Evolutionary conservation across 306 rosid species (phyloP).

Genomic region (Dalbergia cultrata): DNA sequence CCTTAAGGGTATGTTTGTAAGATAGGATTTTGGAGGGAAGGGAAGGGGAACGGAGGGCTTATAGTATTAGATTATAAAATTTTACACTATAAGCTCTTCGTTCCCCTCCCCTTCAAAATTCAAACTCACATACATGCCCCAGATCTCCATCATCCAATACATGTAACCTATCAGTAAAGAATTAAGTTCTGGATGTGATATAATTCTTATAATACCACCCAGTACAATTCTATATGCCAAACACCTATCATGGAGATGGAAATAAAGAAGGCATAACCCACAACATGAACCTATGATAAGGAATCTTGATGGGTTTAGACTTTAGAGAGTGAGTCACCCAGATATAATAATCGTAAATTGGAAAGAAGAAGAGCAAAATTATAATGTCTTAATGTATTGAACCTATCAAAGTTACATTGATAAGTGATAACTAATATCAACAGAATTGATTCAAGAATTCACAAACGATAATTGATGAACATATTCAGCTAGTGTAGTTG

Average conservation of each 20-base stretch:
- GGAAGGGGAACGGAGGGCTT: too few relatives aligned
- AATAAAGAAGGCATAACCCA: constrained; percentile 32
- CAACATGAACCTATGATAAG: constrained; percentile 11
- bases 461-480: not conserved
- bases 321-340: not conserved
- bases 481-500: not conserved
- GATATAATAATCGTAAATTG: not conserved
- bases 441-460: not conserved
- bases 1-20: not conserved
- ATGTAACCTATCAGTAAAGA: constrained; percentile 3
- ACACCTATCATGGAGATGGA: constrained; percentile 4
- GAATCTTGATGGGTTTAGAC: constrained; percentile 16
- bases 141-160: constrained; percentile 2
- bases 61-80: too few relatives aligned
- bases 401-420: constrained; percentile 30
- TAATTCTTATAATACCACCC: not conserved
- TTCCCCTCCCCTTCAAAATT: too few relatives aligned
- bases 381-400: constrained; percentile 4
- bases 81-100: too few relatives aligned
- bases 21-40: too few relatives aligned
- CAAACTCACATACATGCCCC: too few relatives aligned
- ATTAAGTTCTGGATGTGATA: not conserved
- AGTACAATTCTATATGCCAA: constrained; percentile 13
- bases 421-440: constrained; percentile 8
- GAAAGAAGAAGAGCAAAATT: constrained; percentile 19